Evolutionary conservation across 129 eudicot species (phyloP).

Genomic region (Pittosporum tobira): DNA sequence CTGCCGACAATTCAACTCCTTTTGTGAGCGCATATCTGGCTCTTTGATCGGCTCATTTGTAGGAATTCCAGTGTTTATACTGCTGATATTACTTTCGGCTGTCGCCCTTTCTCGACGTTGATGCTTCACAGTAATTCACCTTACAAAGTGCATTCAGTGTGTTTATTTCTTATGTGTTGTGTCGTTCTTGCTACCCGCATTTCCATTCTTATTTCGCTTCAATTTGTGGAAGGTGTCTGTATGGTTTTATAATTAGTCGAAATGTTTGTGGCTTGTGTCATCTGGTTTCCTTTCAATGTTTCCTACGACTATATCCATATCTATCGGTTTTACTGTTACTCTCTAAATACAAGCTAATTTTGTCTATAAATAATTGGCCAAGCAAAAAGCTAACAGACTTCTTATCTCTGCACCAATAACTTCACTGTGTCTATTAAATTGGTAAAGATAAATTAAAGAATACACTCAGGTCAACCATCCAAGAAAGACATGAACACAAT

Average conservation of each 20-base stretch:
- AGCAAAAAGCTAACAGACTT: neutral
- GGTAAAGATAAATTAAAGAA: neutral
- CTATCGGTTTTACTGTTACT: neutral
- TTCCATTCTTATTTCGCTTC: too few species aligned
- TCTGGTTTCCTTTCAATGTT: neutral
- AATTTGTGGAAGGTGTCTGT: neutral
- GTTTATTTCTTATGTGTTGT: neutral
- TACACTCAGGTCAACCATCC: neutral
- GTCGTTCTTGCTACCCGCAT: neutral
- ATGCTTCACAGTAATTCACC: constrained; percentile 1
- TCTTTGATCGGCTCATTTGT: constrained; percentile 66
- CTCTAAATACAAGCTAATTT: neutral
- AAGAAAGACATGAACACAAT: neutral
- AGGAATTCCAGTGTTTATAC: constrained; percentile 40
- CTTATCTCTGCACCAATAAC: neutral
- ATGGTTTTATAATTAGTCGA: constrained; percentile 1
- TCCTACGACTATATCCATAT: neutral
- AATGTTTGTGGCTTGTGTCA: neutral
- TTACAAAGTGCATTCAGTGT: neutral
- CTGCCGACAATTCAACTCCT: constrained; percentile 48
- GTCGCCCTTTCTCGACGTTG: constrained; percentile 53
- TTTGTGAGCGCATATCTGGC: constrained; percentile 69
- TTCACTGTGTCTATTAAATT: too few species aligned
- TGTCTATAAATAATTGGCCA: neutral
- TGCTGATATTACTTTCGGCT: constrained; percentile 54